Evolutionary conservation across 1,284 basidiomycete genomes (phyloP).

Genomic region (Cutaneotrichosporon dermatis): DNA sequence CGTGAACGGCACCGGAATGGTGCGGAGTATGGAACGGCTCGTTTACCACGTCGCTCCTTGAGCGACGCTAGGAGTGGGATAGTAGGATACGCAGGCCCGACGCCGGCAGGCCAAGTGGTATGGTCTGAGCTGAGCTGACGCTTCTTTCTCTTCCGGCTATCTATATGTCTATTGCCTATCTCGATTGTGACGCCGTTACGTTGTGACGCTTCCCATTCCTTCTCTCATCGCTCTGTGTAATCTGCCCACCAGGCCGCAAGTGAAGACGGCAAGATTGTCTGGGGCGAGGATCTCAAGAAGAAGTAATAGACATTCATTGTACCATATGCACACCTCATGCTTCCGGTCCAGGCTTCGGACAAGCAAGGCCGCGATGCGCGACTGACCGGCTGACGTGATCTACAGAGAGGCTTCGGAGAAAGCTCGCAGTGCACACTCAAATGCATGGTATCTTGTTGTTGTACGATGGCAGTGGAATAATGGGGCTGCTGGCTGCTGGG

Average conservation of each 20-base stretch:
- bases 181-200: too few species aligned
- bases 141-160: neutral
- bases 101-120: too few species aligned
- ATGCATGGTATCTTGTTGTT: constrained; percentile 3
- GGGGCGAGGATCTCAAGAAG: constrained; percentile 21
- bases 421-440: neutral
- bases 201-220: too few species aligned
- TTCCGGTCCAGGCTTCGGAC: neutral
- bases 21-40: too few species aligned
- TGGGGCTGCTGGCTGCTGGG: too few species aligned
- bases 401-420: neutral
- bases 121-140: neutral
- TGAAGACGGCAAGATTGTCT: constrained; percentile 25
- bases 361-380: too few species aligned
- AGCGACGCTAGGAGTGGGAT: too few species aligned
- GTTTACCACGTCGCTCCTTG: too few species aligned
- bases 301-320: constrained; percentile 1
- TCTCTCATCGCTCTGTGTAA: neutral
- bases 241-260: constrained; percentile 16
- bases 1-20: neutral
- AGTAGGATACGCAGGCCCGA: too few species aligned
- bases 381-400: neutral
- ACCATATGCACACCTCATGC: neutral
- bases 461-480: neutral
- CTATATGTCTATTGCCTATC: too few species aligned